Conservation (phyloP, 2,329 filamentous ascomycete genomes). For the Fusarium bulbicola region DNA sequence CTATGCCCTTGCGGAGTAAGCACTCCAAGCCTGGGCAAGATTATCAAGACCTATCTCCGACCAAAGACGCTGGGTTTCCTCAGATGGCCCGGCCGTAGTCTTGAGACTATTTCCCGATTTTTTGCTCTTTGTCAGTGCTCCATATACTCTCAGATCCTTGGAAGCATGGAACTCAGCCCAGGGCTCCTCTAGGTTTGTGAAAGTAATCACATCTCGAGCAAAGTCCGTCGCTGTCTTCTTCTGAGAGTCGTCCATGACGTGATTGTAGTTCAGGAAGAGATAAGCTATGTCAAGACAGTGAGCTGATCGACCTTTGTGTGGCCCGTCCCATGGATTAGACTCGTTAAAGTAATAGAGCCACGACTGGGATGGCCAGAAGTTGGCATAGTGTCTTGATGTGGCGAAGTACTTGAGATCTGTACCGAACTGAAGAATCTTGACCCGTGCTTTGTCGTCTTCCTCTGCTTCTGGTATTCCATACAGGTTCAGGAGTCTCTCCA, state of each 20-base stretch:
- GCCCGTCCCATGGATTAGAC: background rate
- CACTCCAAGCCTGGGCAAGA: background rate
- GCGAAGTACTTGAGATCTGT: background rate
- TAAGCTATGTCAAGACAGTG: background rate
- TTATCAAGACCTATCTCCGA: background rate
- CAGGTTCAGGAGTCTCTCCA: background rate
- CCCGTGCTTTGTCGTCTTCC: rapidly evolving
- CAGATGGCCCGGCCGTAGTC: background rate
- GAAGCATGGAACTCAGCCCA: background rate
- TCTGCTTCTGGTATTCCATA: background rate
- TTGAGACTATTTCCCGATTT: rapidly evolving
- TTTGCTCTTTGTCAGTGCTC: rapidly evolving
- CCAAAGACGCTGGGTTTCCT: background rate
- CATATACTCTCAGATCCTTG: background rate
- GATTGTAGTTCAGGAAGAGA: background rate
- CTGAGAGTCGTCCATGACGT: background rate
- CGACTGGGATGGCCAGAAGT: background rate
- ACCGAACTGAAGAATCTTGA: background rate
- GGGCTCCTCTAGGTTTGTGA: rapidly evolving
- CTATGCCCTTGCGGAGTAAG: background rate
- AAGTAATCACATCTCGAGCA: background rate
- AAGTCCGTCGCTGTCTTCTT: background rate
- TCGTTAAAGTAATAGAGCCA: slow-evolving; percentile 6
- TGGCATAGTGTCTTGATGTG: background rate
- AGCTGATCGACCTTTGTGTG: background rate